Percentiles rank a stretch among this genome's conserved stretches.
Evolutionary conservation across 768 basidiomycete genomes (phyloP).

Genomic region (Tricholoma hemisulphureum): DNA sequence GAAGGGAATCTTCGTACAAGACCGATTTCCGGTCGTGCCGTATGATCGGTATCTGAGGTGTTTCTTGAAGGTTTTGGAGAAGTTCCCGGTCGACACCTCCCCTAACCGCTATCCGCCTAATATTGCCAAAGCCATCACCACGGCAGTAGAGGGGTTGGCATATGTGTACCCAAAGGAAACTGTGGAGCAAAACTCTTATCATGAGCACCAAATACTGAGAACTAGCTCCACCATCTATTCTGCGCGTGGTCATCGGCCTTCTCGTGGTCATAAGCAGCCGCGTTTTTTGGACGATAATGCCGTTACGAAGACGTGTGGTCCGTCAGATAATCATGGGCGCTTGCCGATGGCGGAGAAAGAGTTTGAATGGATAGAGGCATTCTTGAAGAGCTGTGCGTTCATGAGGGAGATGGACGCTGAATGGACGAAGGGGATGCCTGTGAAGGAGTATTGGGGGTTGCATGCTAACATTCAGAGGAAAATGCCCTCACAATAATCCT

Average conservation of each 20-base stretch:
- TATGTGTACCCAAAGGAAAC: neutral
- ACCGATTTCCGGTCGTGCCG: conserved; percentile 22
- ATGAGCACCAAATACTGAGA: conserved; percentile 5
- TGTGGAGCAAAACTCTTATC: neutral
- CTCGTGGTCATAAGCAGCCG: conserved; percentile 4
- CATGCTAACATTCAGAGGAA: too few species aligned
- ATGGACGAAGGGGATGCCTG: conserved; percentile 19
- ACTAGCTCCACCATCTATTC: conserved; percentile 16
- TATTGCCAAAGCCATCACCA: conserved; percentile 11
- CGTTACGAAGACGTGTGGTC: neutral
- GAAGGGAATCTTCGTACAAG: conserved; percentile 15
- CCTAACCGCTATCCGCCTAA: conserved; percentile 4
- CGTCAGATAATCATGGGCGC: neutral
- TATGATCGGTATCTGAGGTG: conserved; percentile 23
- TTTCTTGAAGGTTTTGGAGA: conserved; percentile 22
- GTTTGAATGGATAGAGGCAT: conserved; percentile 26
- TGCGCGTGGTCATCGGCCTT: conserved; percentile 1
- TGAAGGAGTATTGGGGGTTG: conserved; percentile 21
- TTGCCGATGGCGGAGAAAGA: conserved; percentile 14
- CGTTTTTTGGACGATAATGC: conserved; percentile 10
- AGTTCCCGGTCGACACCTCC: conserved; percentile 10
- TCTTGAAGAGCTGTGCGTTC: conserved; percentile 20
- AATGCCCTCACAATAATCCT: too few species aligned
- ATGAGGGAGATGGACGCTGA: conserved; percentile 22
- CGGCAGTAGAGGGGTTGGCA: conserved; percentile 15